These are phyloP conservation scores for Camellia oleifera DNA, from an alignment of 179 eudicot species.

Conservation along the genomic window DNA sequence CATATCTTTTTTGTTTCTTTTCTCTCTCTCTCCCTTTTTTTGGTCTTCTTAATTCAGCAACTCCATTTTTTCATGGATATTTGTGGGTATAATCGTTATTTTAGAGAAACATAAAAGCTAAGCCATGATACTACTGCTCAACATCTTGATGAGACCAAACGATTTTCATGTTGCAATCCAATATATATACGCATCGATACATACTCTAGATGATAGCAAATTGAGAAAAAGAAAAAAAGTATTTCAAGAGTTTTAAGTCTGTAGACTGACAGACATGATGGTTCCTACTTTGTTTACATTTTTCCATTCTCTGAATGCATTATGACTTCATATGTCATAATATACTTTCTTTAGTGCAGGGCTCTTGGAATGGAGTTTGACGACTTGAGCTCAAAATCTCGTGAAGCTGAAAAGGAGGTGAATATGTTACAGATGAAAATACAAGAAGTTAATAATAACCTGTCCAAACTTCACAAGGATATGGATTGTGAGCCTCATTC, in stretches of 20 bases:
- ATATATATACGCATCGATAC: background rate
- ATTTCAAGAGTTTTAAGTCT: background rate
- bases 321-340: slow-evolving; percentile 10
- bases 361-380: slow-evolving; percentile 53
- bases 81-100: background rate
- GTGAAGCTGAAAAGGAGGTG: slow-evolving; percentile 86
- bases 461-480: slow-evolving; percentile 62
- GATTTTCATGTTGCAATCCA: background rate
- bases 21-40: background rate
- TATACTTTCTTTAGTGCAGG: slow-evolving; percentile 37
- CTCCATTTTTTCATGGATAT: background rate
- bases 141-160: background rate
- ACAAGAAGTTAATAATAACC: slow-evolving; percentile 54
- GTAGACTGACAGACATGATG: slow-evolving; percentile 4
- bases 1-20: background rate
- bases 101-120: background rate
- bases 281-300: background rate
- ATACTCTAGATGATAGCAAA: background rate
- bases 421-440: slow-evolving; percentile 63
- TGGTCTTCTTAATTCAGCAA: background rate
- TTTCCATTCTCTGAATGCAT: background rate
- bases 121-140: background rate
- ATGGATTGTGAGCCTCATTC: slow-evolving; percentile 70
- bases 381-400: slow-evolving; percentile 63
- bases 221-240: background rate